A percentile compares a stretch with the other conserved stretches of the same genome.
phyloP scores from a whole-genome alignment of 2,329 filamentous ascomycete species.

The Xenosphaeropsis pyriputrescens region DNA sequence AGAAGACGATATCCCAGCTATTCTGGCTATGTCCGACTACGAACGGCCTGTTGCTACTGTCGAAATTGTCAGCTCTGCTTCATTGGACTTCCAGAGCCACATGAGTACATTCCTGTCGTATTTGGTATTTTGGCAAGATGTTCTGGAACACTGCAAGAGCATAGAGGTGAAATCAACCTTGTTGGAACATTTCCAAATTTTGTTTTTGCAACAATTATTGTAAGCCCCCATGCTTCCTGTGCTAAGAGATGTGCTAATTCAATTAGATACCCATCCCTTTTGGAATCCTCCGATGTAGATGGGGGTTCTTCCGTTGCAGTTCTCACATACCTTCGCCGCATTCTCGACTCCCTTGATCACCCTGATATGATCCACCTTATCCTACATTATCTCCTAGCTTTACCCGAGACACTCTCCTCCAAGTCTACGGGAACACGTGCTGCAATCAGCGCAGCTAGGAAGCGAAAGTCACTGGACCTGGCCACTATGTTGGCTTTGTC shows the following conservation, averaged over 20 bases:
- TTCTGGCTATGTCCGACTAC: constrained; percentile 84
- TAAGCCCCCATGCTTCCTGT: constrained; percentile 27
- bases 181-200: constrained; percentile 90
- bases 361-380: constrained; percentile 91
- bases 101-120: constrained; percentile 91
- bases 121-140: constrained; percentile 94
- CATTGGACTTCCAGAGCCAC: constrained; percentile 66
- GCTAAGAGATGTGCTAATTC: constrained; percentile 5
- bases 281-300: constrained; percentile 94
- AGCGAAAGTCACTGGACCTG: constrained; percentile 80
- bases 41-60: constrained; percentile 54
- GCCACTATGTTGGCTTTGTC: constrained; percentile 66
- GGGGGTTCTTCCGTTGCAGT: constrained; percentile 94
- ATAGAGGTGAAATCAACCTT: constrained; percentile 84
- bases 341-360: constrained; percentile 83
- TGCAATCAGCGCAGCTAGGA: constrained; percentile 52
- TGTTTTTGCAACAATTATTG: constrained; percentile 89
- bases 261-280: constrained; percentile 73
- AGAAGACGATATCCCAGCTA: constrained; percentile 62
- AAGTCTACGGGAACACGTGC: constrained; percentile 23
- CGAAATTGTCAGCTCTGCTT: constrained; percentile 61
- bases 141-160: constrained; percentile 87
- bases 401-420: constrained; percentile 41
- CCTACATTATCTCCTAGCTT: constrained; percentile 76
- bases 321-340: constrained; percentile 79